Evolutionary conservation across 768 basidiomycete genomes (phyloP), one percentile per base, ranked within the genome.

Genomic region (Exidia glandulosa): DNA sequence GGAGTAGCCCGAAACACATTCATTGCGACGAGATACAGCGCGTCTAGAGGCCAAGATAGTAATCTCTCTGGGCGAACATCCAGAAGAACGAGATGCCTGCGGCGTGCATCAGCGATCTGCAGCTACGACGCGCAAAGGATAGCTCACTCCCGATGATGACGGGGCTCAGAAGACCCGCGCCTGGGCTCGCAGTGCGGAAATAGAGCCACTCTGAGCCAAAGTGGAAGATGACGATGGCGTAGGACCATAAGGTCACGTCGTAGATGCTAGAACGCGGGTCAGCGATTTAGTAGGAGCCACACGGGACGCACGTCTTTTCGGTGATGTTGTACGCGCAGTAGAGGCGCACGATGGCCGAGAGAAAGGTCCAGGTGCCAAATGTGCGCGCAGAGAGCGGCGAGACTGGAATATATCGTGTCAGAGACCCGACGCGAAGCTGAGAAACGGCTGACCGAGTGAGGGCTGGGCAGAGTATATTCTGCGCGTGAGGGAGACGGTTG

Each of bases 301-400:
- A 32, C 9, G 57, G 47, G 12, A 75, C 85, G 64, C 68, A 94
- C 95, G 79, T 75, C 74, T 90, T 90, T 68, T 84, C 78, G 60
- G 85, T 75, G 64, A 97, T 88, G 69, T 97, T 78, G 73, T 94
- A 97, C 5, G 95, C 93, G 12, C 92, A 90, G 66, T 94, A 94
- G 55, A 79, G 75, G 34, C 95, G 85, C 56, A 98, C 84, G 52
- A 88, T 74, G 27, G 89, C 90, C 7, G 91, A 83, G 3, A 88
- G 86, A 57, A 95, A 71, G 0, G 94, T 97, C 95, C 95, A 99
- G 1, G 83, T 79, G 1, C 82, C 94, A 69, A 96, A 96, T 3
- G 93, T 90, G 52, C 95, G 81, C 36, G 90, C 88, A 64, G 94
- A 90, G 23, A 98, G 79, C 19, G 79, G 72, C 6, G 91, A 94